A percentile compares a stretch with the other conserved stretches of the same genome.
Evolutionary conservation across 2,329 filamentous ascomycete species (phyloP).

Genomic region (Penicillium freii): DNA sequence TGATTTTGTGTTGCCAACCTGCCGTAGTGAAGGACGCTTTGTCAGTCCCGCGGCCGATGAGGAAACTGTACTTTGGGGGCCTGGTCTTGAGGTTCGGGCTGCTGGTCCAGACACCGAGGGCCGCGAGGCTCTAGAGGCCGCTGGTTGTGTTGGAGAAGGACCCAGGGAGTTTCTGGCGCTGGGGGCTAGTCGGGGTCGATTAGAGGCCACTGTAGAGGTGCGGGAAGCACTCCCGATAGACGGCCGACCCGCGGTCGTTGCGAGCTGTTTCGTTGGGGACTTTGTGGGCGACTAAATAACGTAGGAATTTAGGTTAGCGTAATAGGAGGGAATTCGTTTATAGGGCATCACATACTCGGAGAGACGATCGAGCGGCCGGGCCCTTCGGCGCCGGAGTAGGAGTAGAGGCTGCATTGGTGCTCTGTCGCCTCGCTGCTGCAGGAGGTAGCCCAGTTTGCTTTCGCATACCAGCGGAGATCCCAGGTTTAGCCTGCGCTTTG

Average conservation of each 20-base stretch:
- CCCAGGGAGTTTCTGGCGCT: constrained; percentile 64
- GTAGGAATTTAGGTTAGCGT: constrained; percentile 19
- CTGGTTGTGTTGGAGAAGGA: constrained; percentile 51
- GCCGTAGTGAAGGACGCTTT: constrained; percentile 38
- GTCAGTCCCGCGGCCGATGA: constrained; percentile 23
- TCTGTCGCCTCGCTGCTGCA: constrained; percentile 62
- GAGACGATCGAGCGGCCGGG: constrained; percentile 36
- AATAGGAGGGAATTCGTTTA: background rate
- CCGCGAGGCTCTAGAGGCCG: constrained; percentile 38
- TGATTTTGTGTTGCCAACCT: constrained; percentile 26
- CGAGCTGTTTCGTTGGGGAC: constrained; percentile 74
- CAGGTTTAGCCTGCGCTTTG: constrained; percentile 13
- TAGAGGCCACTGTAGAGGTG: constrained; percentile 52
- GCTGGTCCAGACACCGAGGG: constrained; percentile 39
- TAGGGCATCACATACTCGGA: constrained; percentile 34
- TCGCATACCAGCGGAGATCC: constrained; percentile 32
- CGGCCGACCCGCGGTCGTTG: constrained; percentile 53
- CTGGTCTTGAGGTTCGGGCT: constrained; percentile 35
- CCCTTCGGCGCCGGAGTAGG: constrained; percentile 66
- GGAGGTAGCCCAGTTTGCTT: constrained; percentile 53
- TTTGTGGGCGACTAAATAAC: constrained; percentile 67
- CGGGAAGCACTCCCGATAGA: constrained; percentile 47
- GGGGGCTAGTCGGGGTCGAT: constrained; percentile 55
- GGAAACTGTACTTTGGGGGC: constrained; percentile 25
- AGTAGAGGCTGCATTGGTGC: constrained; percentile 64